Base-by-base conservation (phyloP, 192 early-diverging fungal genomes). In the Podochytrium sp. region DNA sequence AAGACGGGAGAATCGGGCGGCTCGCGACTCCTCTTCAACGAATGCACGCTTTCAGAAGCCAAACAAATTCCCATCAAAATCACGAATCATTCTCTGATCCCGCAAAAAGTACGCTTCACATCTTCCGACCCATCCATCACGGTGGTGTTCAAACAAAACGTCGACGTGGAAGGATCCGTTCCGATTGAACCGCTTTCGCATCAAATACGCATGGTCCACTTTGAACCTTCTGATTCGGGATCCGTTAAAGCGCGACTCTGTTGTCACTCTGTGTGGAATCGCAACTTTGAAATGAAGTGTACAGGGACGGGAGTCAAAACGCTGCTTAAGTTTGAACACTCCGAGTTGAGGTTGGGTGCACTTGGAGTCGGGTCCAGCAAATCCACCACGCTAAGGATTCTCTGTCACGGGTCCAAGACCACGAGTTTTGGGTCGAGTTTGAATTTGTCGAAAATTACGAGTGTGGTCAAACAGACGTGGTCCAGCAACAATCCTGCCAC, bases 271-370 rank as follows among this genome's bases (percentile, higher is more conserved):
- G 37, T 62, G 32, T 76, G 75, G 75, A 68, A 76, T 35, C 49
- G 75, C 18, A 68, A 70, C 29, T 76, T 76, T 62, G 75, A 76
- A 35, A 20, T 76, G 12, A 68, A 69, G 33, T 76, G 75, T 47
- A 4, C 40, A 3, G 75, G 75, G 16, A 33, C 16, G 16, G 75
- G 65, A 20, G n/a, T 52, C 20, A 68, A 70, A 51, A 32, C 56
- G 20, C 38, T 57, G 30, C 16, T 60, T 0, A 20, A 20, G 10
- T 62, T 76, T 51, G 57, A 70, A 16, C 18, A 41, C 50, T 70
- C 75, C 4, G 60, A 65, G 29, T 14, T 76, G 16, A n/a, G 56
- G 0, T 70, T 76, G 33, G 33, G 47, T 39, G 35, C 55, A 0
- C 12, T 65, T n/a, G 42, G 47, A 2, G 2, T 76, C 42, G 75